Conservation (phyloP, 352 stramenopile genomes). For the Aphanomyces stellatus region DNA sequence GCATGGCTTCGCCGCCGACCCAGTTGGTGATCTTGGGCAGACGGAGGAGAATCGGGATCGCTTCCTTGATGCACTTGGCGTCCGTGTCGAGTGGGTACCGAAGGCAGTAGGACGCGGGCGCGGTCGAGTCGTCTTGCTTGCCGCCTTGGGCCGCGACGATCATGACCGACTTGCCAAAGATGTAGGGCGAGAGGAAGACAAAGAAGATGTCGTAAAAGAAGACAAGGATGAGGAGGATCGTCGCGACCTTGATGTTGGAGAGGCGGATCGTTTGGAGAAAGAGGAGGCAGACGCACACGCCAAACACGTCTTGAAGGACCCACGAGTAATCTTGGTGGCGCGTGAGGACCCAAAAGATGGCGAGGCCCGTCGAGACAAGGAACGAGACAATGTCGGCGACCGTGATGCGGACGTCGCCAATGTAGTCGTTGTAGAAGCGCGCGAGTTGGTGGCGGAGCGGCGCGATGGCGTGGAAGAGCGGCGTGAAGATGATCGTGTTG, state of each 20-base stretch:
- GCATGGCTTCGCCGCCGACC: constrained; percentile 84
- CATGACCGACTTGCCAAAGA: constrained; percentile 89
- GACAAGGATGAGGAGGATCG: constrained; percentile 81
- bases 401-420: constrained; percentile 21
- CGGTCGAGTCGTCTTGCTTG: constrained; percentile 35
- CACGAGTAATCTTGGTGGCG: constrained; percentile 62
- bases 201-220: constrained; percentile 97
- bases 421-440: constrained; percentile 38
- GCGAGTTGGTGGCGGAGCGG: constrained; percentile 24
- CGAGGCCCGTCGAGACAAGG: constrained; percentile 28
- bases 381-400: constrained; percentile 48
- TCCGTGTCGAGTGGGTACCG: constrained; percentile 40
- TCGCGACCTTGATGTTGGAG: constrained; percentile 85
- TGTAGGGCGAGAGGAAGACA: constrained; percentile 88
- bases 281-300: constrained; percentile 87
- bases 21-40: constrained; percentile 90
- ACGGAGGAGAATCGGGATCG: constrained; percentile 93
- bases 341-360: constrained; percentile 51
- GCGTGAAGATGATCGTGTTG: constrained; percentile 50
- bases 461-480: constrained; percentile 38
- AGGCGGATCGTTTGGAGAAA: constrained; percentile 89
- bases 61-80: constrained; percentile 57
- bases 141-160: constrained; percentile 89
- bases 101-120: constrained; percentile 64
- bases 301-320: constrained; percentile 89